Conservation (phyloP, 371 early-diverging fungal species). For the Zancudomyces culisetae region DNA sequence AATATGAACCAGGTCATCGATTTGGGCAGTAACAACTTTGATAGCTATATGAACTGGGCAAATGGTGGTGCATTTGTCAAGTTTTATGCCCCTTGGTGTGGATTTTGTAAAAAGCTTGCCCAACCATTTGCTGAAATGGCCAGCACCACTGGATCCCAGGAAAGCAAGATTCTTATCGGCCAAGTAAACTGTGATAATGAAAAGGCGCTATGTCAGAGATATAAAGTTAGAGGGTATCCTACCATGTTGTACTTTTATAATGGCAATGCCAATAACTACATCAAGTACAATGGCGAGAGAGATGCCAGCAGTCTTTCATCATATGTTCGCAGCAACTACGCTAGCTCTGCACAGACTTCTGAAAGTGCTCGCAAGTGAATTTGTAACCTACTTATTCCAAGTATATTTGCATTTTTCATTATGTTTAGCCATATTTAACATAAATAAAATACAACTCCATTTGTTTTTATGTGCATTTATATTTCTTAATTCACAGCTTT, state of each 20-base stretch:
- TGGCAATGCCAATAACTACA: background rate
- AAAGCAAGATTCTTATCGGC: conserved; percentile 64
- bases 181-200: conserved; percentile 66
- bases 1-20: too few species aligned
- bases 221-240: background rate
- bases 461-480: too few species aligned
- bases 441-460: too few species aligned
- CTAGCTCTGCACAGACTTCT: too few species aligned
- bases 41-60: background rate
- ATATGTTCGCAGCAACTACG: background rate
- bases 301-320: background rate
- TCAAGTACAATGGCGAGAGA: background rate
- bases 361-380: too few species aligned
- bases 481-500: too few species aligned
- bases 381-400: too few species aligned
- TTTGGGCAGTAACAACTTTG: background rate
- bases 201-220: background rate
- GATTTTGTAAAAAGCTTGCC: conserved; percentile 57
- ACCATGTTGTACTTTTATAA: background rate
- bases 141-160: conserved; percentile 38
- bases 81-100: conserved; percentile 72
- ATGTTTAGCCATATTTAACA: too few species aligned
- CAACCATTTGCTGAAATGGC: conserved; percentile 60
- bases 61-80: conserved; percentile 30
- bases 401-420: too few species aligned